Base-by-base conservation (phyloP, 495 filamentous ascomycete genomes). In the Penicillium cinerascens region DNA sequence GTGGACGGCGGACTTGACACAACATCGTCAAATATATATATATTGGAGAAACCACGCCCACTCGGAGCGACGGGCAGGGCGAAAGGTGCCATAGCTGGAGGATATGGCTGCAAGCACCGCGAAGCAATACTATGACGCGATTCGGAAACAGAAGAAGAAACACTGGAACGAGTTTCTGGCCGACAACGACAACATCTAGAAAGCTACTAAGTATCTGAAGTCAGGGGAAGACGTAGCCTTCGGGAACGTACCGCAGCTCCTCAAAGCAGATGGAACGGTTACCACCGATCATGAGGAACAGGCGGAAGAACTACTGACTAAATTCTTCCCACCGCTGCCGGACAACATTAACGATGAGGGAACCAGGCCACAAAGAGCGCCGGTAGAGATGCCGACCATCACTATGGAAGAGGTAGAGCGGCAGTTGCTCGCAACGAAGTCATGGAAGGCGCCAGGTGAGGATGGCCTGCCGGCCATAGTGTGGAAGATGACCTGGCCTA, bases 301-400 rank as follows among this genome's bases (percentile, higher is more conserved):
- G n/a, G n/a, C n/a, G n/a, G n/a, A n/a, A n/a, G n/a, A n/a, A 42
- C 26, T 57, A 3, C 41, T 63, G 17, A 13, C 52, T 38, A 58
- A 48, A 49, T 70, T 70, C 65, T 70, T 68, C 43, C 62, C 65
- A 10, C 54, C 60, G 20, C 27, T 59, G 26, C 63, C 55, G 23
- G 49, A 57, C 26, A 26, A 10, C 21, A 58, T 64, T 51, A 45
- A 60, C 16, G 48, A 58, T 16, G 57, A 64, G 25, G 59, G 59
- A 18, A 39, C 42, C 1, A 58, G 53, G 49, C 51, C 41, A 52
- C 44, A 58, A 58, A 60, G 53, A 55, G 56, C 8, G 25, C 62
- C 51, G 9, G 42, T 52, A 18, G 44, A 41, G n/a, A 66, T 65
- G 44, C 51, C 50, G 10, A 47, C 37, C 2, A 49, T 64, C 42